These are phyloP conservation scores for Blastomyces parvus DNA, from an alignment of 2,329 filamentous ascomycete genomes.

Conservation along the genomic window DNA sequence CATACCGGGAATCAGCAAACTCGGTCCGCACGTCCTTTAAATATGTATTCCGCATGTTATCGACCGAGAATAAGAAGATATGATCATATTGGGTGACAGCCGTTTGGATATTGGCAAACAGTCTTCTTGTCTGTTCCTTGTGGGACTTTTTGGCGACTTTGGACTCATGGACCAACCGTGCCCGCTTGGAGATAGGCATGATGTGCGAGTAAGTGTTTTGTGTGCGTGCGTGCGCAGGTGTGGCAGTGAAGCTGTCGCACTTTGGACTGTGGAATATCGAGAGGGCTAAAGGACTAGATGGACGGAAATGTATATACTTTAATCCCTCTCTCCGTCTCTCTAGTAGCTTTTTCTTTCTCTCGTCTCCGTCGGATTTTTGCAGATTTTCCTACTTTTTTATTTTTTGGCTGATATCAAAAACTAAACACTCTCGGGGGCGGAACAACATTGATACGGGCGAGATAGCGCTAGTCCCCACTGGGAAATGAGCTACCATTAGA, in stretches of 20 bases:
- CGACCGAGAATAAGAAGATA: slow-evolving; percentile 86
- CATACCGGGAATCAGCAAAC: slow-evolving; percentile 72
- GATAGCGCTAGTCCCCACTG: slow-evolving; percentile 24
- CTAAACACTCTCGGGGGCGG: slow-evolving; percentile 20
- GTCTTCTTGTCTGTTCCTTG: slow-evolving; percentile 76
- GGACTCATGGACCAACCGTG: slow-evolving; percentile 79
- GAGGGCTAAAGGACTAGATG: background rate
- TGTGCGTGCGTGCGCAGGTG: background rate
- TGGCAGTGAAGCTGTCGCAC: background rate
- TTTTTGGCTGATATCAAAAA: slow-evolving; percentile 10
- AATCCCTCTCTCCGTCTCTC: background rate
- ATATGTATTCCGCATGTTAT: slow-evolving; percentile 98
- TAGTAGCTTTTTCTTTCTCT: background rate
- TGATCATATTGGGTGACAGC: slow-evolving; percentile 76
- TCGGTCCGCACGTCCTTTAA: slow-evolving; percentile 82
- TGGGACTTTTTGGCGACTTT: slow-evolving; percentile 86
- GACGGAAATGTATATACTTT: background rate
- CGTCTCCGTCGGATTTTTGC: slow-evolving; percentile 13
- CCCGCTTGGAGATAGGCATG: slow-evolving; percentile 96
- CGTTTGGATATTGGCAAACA: slow-evolving; percentile 82
- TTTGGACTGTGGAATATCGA: background rate
- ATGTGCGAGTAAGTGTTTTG: background rate
- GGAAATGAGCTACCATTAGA: slow-evolving; percentile 26
- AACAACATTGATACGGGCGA: slow-evolving; percentile 27
- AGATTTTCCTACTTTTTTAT: slow-evolving; percentile 25